A percentile compares a stretch with the other conserved stretches of the same genome.
Conservation (phyloP, 2,329 filamentous ascomycete genomes). For the Neofusicoccum sp. region DNA sequence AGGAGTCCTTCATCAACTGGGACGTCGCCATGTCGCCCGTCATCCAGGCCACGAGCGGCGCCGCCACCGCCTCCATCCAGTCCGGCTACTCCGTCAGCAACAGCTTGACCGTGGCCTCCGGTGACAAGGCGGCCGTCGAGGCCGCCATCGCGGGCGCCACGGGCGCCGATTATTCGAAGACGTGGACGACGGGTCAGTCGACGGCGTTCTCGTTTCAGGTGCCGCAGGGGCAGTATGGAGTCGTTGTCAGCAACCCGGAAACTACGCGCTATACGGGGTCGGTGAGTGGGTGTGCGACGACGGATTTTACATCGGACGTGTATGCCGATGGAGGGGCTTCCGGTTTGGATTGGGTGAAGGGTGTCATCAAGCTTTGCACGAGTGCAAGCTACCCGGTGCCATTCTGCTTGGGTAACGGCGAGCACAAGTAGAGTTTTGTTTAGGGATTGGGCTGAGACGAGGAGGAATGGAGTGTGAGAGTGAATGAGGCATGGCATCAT, state of each 20-base stretch:
- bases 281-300: slow-evolving; percentile 36
- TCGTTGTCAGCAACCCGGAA: slow-evolving; percentile 41
- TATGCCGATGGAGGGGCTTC: slow-evolving; percentile 34
- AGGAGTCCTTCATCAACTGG: neutral
- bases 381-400: slow-evolving; percentile 37
- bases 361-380: slow-evolving; percentile 39
- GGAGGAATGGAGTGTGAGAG: too few species aligned
- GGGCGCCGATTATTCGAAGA: neutral
- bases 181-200: slow-evolving; percentile 27
- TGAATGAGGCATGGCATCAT: too few species aligned
- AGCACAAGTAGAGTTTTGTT: neutral
- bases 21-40: slow-evolving; percentile 1
- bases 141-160: neutral
- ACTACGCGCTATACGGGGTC: slow-evolving; percentile 35
- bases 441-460: too few species aligned
- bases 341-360: slow-evolving; percentile 41
- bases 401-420: slow-evolving; percentile 39
- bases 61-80: neutral
- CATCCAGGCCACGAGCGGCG: neutral
- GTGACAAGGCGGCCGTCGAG: neutral
- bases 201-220: slow-evolving; percentile 34
- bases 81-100: slow-evolving; percentile 7
- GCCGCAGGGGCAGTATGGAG: slow-evolving; percentile 39
- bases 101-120: slow-evolving; percentile 20
- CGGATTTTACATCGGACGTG: slow-evolving; percentile 35